A percentile compares a stretch with the other conserved stretches of the same genome.
These are phyloP conservation scores for Fusarium poae DNA, from an alignment of 2,329 filamentous ascomycete genomes.

Conservation along the genomic window DNA sequence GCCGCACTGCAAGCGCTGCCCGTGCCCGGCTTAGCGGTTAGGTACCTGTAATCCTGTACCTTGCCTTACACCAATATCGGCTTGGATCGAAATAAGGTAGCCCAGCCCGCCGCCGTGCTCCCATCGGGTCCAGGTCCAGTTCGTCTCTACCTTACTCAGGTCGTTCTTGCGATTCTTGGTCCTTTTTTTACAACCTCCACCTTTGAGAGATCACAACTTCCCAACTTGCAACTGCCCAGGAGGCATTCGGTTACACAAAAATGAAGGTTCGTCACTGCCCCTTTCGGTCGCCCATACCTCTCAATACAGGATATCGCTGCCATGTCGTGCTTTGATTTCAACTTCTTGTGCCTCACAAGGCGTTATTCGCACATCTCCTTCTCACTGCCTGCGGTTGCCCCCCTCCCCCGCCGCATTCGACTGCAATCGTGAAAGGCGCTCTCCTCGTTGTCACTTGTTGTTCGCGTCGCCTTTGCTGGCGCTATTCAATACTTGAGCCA, in stretches of 20 bases:
- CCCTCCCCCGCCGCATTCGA: slow-evolving; percentile 36
- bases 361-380: slow-evolving; percentile 20
- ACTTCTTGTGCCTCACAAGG: slow-evolving; percentile 19
- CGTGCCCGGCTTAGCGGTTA: slow-evolving; percentile 33
- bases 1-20: slow-evolving; percentile 20
- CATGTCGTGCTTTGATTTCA: slow-evolving; percentile 23
- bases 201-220: slow-evolving; percentile 44
- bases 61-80: slow-evolving; percentile 28
- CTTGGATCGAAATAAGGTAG: slow-evolving; percentile 46
- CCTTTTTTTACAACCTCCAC: slow-evolving; percentile 43
- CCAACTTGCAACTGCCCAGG: slow-evolving; percentile 48
- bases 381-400: slow-evolving; percentile 16
- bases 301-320: neutral
- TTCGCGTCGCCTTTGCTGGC: slow-evolving; percentile 29
- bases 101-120: slow-evolving; percentile 32
- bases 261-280: slow-evolving; percentile 54
- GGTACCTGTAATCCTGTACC: slow-evolving; percentile 16
- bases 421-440: slow-evolving; percentile 6
- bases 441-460: slow-evolving; percentile 20
- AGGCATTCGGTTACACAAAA: slow-evolving; percentile 52
- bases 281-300: slow-evolving; percentile 33
- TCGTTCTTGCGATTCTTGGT: slow-evolving; percentile 32
- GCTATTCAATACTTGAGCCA: slow-evolving; percentile 34
- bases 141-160: slow-evolving; percentile 11
- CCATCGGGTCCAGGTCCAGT: slow-evolving; percentile 6